phyloP scores from a whole-genome alignment of 116 monocot genomes.

The Trichopus zeylanicus region DNA sequence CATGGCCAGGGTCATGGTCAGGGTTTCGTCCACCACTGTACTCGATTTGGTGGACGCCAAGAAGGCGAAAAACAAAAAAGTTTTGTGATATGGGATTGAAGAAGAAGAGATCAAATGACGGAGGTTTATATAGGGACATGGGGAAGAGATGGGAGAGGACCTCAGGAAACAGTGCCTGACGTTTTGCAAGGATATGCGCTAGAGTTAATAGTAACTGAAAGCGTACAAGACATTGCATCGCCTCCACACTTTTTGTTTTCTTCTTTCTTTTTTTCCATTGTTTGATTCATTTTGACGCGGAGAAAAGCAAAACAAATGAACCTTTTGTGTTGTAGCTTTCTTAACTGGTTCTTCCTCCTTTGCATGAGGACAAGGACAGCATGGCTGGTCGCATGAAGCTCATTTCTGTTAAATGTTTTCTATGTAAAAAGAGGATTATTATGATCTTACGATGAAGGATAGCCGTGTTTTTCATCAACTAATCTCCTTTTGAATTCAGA shows the following conservation, averaged over 20 bases:
- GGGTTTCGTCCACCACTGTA: background rate
- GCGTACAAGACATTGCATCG: conserved; percentile 6
- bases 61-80: too few relatives aligned
- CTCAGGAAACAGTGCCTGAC: conserved; percentile 11
- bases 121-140: background rate
- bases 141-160: background rate
- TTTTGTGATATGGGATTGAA: too few relatives aligned
- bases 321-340: background rate
- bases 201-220: conserved; percentile 17
- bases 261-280: background rate
- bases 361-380: background rate
- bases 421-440: too few relatives aligned
- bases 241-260: background rate
- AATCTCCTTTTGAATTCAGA: too few relatives aligned
- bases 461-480: too few relatives aligned
- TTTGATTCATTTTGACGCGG: background rate
- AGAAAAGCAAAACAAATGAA: background rate
- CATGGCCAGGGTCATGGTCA: background rate
- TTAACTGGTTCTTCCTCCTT: too few relatives aligned
- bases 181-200: conserved; percentile 17
- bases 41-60: too few relatives aligned
- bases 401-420: too few relatives aligned
- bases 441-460: too few relatives aligned
- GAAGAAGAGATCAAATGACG: background rate
- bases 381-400: too few relatives aligned